phyloP scores from a whole-genome alignment of 805 yeast genomes.

The Kuraishia borneana region DNA sequence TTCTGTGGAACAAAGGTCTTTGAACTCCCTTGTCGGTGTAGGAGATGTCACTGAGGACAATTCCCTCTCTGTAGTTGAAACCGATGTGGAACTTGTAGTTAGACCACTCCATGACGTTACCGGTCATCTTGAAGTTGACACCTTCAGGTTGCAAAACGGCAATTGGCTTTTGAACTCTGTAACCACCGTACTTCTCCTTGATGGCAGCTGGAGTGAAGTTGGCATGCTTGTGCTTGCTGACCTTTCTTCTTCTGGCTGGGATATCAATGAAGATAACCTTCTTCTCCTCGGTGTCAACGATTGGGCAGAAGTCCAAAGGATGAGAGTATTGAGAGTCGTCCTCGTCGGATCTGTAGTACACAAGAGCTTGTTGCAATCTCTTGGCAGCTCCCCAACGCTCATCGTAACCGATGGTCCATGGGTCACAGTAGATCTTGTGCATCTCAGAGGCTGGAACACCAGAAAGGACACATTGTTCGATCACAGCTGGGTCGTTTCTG shows the following conservation, averaged over 20 bases:
- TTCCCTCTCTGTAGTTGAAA: conserved; percentile 79
- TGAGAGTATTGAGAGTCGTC: conserved; percentile 61
- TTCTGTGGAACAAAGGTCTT: conserved; percentile 68
- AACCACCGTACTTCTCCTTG: conserved; percentile 50
- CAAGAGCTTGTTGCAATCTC: conserved; percentile 71
- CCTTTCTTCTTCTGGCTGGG: conserved; percentile 63
- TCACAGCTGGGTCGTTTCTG: conserved; percentile 60
- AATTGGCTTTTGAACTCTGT: conserved; percentile 55
- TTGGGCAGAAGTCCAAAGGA: conserved; percentile 76
- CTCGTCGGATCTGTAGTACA: conserved; percentile 66
- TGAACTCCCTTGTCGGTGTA: conserved; percentile 69
- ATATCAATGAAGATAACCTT: conserved; percentile 68
- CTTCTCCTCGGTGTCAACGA: conserved; percentile 59
- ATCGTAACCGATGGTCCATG: conserved; percentile 57
- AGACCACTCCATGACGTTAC: conserved; percentile 65
- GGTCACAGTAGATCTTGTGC: conserved; percentile 52
- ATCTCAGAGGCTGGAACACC: conserved; percentile 58
- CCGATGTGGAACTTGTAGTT: conserved; percentile 73
- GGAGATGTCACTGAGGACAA: conserved; percentile 61
- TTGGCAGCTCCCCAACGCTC: conserved; percentile 66
- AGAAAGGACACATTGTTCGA: conserved; percentile 58
- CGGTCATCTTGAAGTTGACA: conserved; percentile 63
- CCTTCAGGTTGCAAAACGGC: conserved; percentile 74
- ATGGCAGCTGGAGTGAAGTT: conserved; percentile 60
- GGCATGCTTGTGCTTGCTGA: conserved; percentile 56